Evolutionary conservation across 768 basidiomycete species (phyloP).

Genomic region (Rossbeevera mucosa): DNA sequence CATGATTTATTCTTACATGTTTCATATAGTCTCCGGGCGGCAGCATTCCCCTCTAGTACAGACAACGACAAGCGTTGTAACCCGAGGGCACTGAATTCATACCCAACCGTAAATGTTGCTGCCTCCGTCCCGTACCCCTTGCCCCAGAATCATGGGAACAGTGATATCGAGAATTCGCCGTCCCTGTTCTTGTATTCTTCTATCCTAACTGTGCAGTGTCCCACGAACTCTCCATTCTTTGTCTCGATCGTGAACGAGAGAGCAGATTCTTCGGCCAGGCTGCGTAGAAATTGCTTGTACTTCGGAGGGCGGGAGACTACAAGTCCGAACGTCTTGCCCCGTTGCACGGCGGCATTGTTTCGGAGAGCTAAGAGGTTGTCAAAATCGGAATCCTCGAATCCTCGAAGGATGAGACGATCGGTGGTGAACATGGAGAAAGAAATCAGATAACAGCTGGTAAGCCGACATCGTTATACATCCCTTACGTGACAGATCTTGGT

Average conservation of each 20-base stretch:
- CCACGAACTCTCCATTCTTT: slow-evolving; percentile 20
- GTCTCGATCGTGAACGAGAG: slow-evolving; percentile 20
- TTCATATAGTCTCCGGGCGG: slow-evolving; percentile 21
- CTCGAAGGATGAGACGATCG: slow-evolving; percentile 22
- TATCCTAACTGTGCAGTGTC: slow-evolving; percentile 18
- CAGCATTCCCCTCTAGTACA: slow-evolving; percentile 32
- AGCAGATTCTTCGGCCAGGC: slow-evolving; percentile 3
- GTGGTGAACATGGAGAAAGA: slow-evolving; percentile 25
- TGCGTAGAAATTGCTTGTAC: slow-evolving; percentile 11
- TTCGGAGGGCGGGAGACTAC: slow-evolving; percentile 18
- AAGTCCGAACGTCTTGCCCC: slow-evolving; percentile 16
- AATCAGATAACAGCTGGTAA: neutral
- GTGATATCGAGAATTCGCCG: slow-evolving; percentile 22
- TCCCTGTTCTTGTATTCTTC: slow-evolving; percentile 21
- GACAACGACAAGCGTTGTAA: slow-evolving; percentile 35
- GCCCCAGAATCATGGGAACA: slow-evolving; percentile 25
- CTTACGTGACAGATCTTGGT: neutral
- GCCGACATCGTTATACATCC: neutral
- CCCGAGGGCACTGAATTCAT: slow-evolving; percentile 33
- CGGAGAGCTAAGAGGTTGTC: slow-evolving; percentile 17
- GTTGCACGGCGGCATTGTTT: slow-evolving; percentile 22
- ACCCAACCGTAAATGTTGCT: slow-evolving; percentile 31
- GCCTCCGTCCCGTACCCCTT: slow-evolving; percentile 35
- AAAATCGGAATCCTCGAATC: slow-evolving; percentile 19
- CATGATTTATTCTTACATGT: slow-evolving; percentile 25